Conservation (phyloP, 768 basidiomycete species). For the Termitomyces sp. region DNA sequence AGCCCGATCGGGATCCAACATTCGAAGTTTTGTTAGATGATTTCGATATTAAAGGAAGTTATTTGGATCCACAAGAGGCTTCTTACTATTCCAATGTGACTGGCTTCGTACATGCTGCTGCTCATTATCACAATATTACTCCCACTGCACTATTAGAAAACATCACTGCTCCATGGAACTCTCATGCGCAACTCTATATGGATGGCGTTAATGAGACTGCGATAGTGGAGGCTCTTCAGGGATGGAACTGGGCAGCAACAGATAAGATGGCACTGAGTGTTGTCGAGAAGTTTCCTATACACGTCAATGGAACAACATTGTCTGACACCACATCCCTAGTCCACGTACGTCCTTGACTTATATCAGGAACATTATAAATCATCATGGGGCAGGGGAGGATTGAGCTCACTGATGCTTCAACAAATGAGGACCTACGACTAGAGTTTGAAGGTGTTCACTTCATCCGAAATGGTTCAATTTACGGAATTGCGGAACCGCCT, state of each 20-base stretch:
- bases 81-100: conserved; percentile 77
- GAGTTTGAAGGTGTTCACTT: conserved; percentile 81
- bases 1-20: conserved; percentile 44
- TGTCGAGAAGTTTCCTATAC: conserved; percentile 48
- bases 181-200: conserved; percentile 46
- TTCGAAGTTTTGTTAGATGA: conserved; percentile 42
- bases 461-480: conserved; percentile 67
- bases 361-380: conserved; percentile 1
- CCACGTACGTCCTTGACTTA: conserved; percentile 45
- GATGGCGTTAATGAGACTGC: conserved; percentile 45
- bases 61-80: conserved; percentile 35
- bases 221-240: conserved; percentile 39
- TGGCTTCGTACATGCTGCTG: conserved; percentile 67
- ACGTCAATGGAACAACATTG: conserved; percentile 24
- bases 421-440: conserved; percentile 52
- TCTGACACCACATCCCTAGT: conserved; percentile 51
- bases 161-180: conserved; percentile 42
- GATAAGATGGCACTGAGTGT: conserved; percentile 62
- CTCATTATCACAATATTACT: conserved; percentile 62
- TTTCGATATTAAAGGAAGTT: conserved; percentile 39
- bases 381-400: conserved; percentile 52
- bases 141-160: conserved; percentile 32
- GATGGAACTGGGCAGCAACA: conserved; percentile 69
- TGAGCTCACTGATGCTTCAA: conserved; percentile 53
- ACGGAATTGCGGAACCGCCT: conserved; percentile 59